phyloP scores from a whole-genome alignment of 1,284 basidiomycete species.

The Cryptococcus sp. region DNA sequence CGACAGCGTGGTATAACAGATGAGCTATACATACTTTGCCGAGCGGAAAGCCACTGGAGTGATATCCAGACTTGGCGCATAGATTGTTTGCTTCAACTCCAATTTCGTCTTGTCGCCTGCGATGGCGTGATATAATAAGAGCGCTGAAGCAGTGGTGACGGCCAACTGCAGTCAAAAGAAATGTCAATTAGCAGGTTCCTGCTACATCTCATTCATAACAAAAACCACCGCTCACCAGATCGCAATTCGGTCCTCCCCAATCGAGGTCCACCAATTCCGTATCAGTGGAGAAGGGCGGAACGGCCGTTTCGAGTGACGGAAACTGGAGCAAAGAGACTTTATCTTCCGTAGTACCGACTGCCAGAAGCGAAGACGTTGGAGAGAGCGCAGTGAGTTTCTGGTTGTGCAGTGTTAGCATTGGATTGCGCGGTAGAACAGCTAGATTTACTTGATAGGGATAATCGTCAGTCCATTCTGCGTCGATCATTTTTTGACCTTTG shows the following conservation, averaged over 20 bases:
- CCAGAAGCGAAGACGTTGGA: constrained; percentile 31
- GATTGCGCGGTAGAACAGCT: background rate
- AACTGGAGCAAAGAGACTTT: constrained; percentile 65
- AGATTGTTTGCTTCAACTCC: constrained; percentile 42
- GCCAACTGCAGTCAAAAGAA: constrained; percentile 26
- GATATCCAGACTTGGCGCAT: constrained; percentile 41
- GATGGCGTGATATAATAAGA: constrained; percentile 39
- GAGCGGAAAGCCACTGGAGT: constrained; percentile 66
- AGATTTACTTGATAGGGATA: constrained; percentile 80
- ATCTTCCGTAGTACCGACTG: constrained; percentile 50
- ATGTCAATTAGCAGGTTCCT: background rate
- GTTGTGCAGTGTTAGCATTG: background rate
- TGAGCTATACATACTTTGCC: constrained; percentile 59
- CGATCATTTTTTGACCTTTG: constrained; percentile 64
- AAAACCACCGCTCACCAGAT: constrained; percentile 33
- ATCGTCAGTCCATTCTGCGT: constrained; percentile 64
- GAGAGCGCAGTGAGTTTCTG: constrained; percentile 51
- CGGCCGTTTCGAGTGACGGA: constrained; percentile 65
- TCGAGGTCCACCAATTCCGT: constrained; percentile 48
- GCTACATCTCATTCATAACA: background rate
- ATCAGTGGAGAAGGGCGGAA: constrained; percentile 45
- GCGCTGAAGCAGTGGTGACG: constrained; percentile 38
- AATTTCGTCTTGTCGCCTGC: constrained; percentile 24
- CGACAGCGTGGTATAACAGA: background rate
- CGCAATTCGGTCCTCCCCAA: constrained; percentile 44